Evolutionary conservation across 305 asterid genomes (phyloP), one percentile per base, ranked within the genome.

Genomic region (Ilex paraguariensis): DNA sequence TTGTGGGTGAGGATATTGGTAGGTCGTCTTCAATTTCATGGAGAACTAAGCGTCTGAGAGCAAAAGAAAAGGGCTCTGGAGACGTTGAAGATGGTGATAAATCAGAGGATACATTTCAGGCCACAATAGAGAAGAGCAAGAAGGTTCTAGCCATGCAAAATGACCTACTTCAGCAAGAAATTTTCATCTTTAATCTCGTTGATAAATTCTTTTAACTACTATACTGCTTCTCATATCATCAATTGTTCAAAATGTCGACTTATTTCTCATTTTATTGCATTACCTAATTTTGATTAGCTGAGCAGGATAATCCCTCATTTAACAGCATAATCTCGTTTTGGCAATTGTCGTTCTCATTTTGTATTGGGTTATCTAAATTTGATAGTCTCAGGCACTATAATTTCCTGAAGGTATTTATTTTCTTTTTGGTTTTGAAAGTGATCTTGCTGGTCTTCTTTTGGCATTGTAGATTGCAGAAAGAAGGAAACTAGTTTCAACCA

Each of bases 381-480:
- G 28, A 21, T 21, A 21, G 28, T 21, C 28, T 21, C 28, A 21
- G 28, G 28, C 28, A n/a, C n/a, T n/a, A n/a, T n/a, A n/a, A n/a
- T n/a, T n/a, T n/a, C n/a, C n/a, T n/a, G n/a, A n/a, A n/a, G n/a
- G n/a, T n/a, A n/a, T n/a, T n/a, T n/a, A 7, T 11, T n/a, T 12
- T 49, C 14, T 7, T 49, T n/a, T n/a, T 8, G 2, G 12, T 8
- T 3, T 15, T 54, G 30, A 15, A 30, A 15, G n/a, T 54, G 63
- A 30, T 45, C 45, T 59, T 40, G 2, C 52, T 62, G 44, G 16
- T 31, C 56, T 55, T 59, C 40, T 44, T 39, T 44, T 44, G 45
- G 48, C 21, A 57, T 74, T 60, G 69, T 86, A 93, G 99, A 93
- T 90, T 68, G 81, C 90, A 42, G 92, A 90, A 78, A 79, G 97